Conservation (phyloP, 2,329 filamentous ascomycete genomes). For the Phialophora verrucosa region DNA sequence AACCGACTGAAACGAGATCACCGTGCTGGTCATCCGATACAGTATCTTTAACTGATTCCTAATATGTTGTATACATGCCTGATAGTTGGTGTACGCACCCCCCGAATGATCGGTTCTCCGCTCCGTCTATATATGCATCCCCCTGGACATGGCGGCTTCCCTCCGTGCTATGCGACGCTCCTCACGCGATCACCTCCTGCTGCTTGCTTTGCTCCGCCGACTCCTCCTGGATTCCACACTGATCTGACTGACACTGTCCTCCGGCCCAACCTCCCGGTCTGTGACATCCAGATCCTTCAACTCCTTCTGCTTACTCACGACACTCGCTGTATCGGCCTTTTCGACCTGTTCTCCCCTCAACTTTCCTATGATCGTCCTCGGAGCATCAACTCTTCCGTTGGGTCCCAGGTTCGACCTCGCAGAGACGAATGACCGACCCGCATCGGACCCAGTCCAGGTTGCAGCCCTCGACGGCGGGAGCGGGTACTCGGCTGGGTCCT, state of each 20-base stretch:
- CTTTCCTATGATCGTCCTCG: constrained; percentile 36
- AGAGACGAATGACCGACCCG: constrained; percentile 24
- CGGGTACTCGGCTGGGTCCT: constrained; percentile 29
- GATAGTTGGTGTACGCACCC: background rate
- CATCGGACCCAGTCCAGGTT: constrained; percentile 34
- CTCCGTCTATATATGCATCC: background rate
- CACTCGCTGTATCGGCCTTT: constrained; percentile 27
- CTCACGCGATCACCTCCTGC: constrained; percentile 4
- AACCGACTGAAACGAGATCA: no score
- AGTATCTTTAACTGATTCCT: background rate
- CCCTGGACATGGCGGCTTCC: background rate
- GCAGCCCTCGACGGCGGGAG: constrained; percentile 37
- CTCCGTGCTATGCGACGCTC: background rate
- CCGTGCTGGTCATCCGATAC: background rate
- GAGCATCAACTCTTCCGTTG: constrained; percentile 12
- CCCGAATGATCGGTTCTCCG: background rate
- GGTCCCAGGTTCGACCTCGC: constrained; percentile 23
- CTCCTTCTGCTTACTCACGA: constrained; percentile 38
- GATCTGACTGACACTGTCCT: constrained; percentile 40
- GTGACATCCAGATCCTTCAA: constrained; percentile 31
- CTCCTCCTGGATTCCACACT: constrained; percentile 28
- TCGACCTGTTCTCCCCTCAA: constrained; percentile 12
- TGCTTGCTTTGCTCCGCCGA: constrained; percentile 21
- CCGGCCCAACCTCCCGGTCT: constrained; percentile 36
- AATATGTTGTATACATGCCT: background rate